A percentile compares a stretch with the other conserved stretches of the same genome.
Evolutionary conservation across 106 monocot species (phyloP).

Genomic region (Allium fistulosum): DNA sequence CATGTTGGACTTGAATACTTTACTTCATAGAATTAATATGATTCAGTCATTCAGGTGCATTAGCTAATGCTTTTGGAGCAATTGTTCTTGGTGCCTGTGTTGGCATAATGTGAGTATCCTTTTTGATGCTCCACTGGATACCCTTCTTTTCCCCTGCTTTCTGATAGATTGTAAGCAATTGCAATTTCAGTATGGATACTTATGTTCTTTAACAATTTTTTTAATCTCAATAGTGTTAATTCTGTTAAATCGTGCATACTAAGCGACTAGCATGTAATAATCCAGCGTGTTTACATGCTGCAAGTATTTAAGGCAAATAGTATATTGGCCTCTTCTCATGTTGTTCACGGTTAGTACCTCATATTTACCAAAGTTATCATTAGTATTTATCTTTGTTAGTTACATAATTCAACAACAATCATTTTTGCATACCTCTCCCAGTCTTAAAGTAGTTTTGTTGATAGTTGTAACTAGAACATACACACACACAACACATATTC

Average conservation of each 20-base stretch:
- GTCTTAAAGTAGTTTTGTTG: too few relatives aligned
- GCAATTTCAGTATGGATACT: background rate
- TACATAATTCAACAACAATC: background rate
- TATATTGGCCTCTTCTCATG: conserved; percentile 66
- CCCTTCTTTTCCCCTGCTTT: background rate
- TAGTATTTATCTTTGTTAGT: background rate
- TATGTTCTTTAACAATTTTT: background rate
- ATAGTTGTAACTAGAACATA: background rate
- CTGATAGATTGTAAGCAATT: background rate
- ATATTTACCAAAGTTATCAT: background rate
- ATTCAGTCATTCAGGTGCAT: conserved; percentile 33
- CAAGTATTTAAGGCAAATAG: conserved; percentile 37
- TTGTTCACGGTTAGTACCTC: conserved; percentile 55
- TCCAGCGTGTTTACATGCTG: background rate
- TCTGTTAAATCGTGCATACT: too few relatives aligned
- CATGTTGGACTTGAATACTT: too few relatives aligned
- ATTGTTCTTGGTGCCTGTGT: conserved; percentile 63
- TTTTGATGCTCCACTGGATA: background rate
- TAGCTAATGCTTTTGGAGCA: conserved; percentile 70
- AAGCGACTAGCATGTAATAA: too few relatives aligned
- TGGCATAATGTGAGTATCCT: conserved; percentile 26
- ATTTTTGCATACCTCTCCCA: background rate
- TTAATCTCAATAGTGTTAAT: too few relatives aligned
- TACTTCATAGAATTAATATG: background rate
- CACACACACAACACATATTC: too few relatives aligned